Base-by-base conservation (phyloP, 371 early-diverging fungal genomes). In the Zancudomyces culisetae region DNA sequence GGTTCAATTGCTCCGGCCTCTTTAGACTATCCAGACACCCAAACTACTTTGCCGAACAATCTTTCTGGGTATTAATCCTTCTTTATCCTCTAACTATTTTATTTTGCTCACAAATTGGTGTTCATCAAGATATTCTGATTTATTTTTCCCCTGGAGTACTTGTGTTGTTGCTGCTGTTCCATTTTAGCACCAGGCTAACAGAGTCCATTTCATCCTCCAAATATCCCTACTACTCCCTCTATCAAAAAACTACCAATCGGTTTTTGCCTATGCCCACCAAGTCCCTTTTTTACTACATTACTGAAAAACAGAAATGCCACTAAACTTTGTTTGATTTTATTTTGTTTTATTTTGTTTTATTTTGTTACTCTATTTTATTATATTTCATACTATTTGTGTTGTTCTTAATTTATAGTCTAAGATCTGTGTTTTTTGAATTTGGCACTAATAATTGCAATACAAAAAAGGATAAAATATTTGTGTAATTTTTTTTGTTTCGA, bases 1-100 rank as follows among this genome's bases (percentile, higher is more conserved):
- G 89, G 0, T 91, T 89, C 62, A 64, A 79, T 49, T 75, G 76
- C 45, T 58, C 70, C 12, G 90, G 90, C 2, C 55, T 89, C 51
- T 91, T 77, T 62, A 59, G 70, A 23, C 83, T 70, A 57, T 78
- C 79, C 57, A 68, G 85, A 13, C 91, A 91, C 56, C 82, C 88
- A 47, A 89, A 90, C 63, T 83, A 82, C 60, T 77, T 84, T 58
- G 78, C 77, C 53, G 90, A 90, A 56, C 71, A 75, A 52, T 52
- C 62, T 13, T 68, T 78, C 49, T 85, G 84, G 83, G 71, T 73
- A 65, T 54, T 63, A 2, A 52, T 86, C 21, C 77, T 79, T 35
- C 45, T 78, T 22, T 87, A 78, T 54, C 75, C 78, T 2, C 64
- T 10, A 10, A 15, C 15, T 15, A 35, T 35, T 15, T 10, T 35